These are phyloP conservation scores for Neoboletus magnificus DNA, from an alignment of 768 basidiomycete species.

Conservation along the genomic window DNA sequence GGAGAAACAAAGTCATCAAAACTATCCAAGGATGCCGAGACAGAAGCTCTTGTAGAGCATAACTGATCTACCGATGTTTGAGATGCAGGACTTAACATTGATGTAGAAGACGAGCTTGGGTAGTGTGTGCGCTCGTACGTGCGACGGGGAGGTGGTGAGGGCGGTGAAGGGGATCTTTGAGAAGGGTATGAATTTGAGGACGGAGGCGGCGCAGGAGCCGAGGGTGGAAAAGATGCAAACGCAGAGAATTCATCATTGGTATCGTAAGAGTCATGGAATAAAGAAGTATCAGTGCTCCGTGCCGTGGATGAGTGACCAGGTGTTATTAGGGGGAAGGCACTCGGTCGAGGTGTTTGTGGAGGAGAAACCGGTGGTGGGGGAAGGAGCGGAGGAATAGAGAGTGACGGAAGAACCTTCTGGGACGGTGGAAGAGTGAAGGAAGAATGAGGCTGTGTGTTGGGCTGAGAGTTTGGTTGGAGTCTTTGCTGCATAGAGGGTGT, in stretches of 20 bases:
- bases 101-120: slow-evolving; percentile 24
- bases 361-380: slow-evolving; percentile 31
- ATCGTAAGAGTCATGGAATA: slow-evolving; percentile 19
- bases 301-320: slow-evolving; percentile 8
- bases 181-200: slow-evolving; percentile 5
- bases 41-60: slow-evolving; percentile 20
- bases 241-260: slow-evolving; percentile 54
- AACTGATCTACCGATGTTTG: slow-evolving; percentile 21
- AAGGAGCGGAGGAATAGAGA: slow-evolving; percentile 27
- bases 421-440: slow-evolving; percentile 24
- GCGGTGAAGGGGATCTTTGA: slow-evolving; percentile 22
- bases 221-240: slow-evolving; percentile 36
- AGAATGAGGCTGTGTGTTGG: slow-evolving; percentile 17
- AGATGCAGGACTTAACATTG: slow-evolving; percentile 21
- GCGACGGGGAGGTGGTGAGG: slow-evolving; percentile 30
- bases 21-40: slow-evolving; percentile 38
- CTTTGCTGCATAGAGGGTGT: slow-evolving; percentile 12
- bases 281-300: slow-evolving; percentile 1
- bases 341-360: slow-evolving; percentile 32
- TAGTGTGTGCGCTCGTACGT: slow-evolving; percentile 23
- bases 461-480: slow-evolving; percentile 17
- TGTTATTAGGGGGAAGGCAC: background rate
- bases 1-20: slow-evolving; percentile 49
- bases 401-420: slow-evolving; percentile 21
- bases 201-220: slow-evolving; percentile 5